Evolutionary conservation across 495 filamentous ascomycete species (phyloP), one percentile per base, ranked within the genome.

Genomic region (Penicillium turbatum): DNA sequence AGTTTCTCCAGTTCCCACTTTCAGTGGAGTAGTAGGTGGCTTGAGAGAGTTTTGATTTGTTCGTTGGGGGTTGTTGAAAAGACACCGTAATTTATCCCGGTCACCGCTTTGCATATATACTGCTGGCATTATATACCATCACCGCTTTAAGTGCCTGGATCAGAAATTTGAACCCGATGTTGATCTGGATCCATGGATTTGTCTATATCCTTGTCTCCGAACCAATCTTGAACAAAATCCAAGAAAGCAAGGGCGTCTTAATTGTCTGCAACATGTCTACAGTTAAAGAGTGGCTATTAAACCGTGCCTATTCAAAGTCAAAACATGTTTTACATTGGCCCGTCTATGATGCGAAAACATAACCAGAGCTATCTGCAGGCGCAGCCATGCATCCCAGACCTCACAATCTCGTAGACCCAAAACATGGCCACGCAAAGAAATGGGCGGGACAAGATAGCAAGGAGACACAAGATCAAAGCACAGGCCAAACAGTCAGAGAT

Each of bases 311-410:
- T n/a, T n/a, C n/a, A n/a, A n/a, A n/a, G n/a, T n/a, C 51, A 64
- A 64, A 66, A 55, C 53, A 16, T 72, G 67, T 73, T 73, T 73
- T 74, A 73, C 71, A 76, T 73, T 72, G 67, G 63, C 69, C 67
- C 67, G 63, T 74, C 70, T 74, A 76, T 73, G 65, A 72, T 70
- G 70, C 62, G 59, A 70, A 66, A 68, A 61, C 53, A 66, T 49
- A 66, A 66, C 59, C 68, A 65, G 54, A 64, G 51, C 64, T 65
- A 63, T 62, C 65, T 64, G 48, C 55, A 59, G 55, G 57, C 60
- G 55, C 57, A 61, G 60, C 64, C 72, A 65, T 63, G 57, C 67
- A 57, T 55, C 47, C 46, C 55, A 62, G 57, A 51, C 58, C 57
- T 63, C 49, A 32, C 50, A 40, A 51, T 56, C 41, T 52, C 44